A percentile compares a stretch with the other conserved stretches of the same genome.
Evolutionary conservation across 768 basidiomycete species (phyloP).

Genomic region (Psilocybe subaeruginosa): DNA sequence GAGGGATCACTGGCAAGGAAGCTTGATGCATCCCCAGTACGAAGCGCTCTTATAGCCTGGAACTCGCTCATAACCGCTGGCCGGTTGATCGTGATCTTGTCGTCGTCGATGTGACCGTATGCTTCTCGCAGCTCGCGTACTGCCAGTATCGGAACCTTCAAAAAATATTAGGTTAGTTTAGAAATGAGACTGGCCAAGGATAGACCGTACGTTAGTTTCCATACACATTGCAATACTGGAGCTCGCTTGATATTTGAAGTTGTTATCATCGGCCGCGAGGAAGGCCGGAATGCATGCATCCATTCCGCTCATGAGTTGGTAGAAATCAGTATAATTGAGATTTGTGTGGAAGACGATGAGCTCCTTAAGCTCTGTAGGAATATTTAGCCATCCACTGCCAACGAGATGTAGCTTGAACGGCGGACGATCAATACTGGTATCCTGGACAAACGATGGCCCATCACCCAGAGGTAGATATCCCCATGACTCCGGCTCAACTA

Average conservation of each 20-base stretch:
- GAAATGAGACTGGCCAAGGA: neutral
- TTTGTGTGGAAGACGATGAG: conserved; percentile 12
- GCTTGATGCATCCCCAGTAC: conserved; percentile 6
- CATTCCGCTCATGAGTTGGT: conserved; percentile 13
- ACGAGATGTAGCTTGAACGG: conserved; percentile 16
- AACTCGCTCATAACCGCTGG: conserved; percentile 17
- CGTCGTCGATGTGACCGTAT: conserved; percentile 14
- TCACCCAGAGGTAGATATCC: conserved; percentile 5
- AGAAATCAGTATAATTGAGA: conserved; percentile 11
- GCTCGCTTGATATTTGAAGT: conserved; percentile 14
- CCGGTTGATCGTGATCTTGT: conserved; percentile 11
- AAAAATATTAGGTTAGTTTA: neutral
- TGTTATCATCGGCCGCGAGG: neutral
- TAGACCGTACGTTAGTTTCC: conserved; percentile 9
- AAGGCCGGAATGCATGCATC: conserved; percentile 16
- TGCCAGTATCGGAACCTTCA: conserved; percentile 9
- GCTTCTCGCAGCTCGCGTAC: conserved; percentile 7
- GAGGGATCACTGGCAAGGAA: conserved; percentile 5
- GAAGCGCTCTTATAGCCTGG: conserved; percentile 10
- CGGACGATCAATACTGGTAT: neutral
- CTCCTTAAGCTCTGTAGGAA: conserved; percentile 12
- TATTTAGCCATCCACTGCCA: conserved; percentile 9
- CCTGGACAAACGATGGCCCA: neutral
- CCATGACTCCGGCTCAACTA: conserved; percentile 12
- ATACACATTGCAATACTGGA: conserved; percentile 18